A percentile compares a stretch with the other conserved stretches of the same genome.
Conservation (phyloP, 176 grass and related monocot species). For the Pharus latifolius region DNA sequence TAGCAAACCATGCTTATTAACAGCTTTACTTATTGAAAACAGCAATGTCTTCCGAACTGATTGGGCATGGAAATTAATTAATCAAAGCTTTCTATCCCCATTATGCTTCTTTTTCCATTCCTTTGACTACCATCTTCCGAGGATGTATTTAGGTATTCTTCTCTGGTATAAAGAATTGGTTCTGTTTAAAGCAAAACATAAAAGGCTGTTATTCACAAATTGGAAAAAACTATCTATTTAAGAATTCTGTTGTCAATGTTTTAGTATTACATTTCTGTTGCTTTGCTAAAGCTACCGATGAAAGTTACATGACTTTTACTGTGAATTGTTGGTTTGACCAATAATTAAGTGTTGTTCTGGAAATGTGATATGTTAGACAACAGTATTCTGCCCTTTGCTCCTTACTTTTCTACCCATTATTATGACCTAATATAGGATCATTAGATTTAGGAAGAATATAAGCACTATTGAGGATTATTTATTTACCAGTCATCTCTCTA, state of each 20-base stretch:
- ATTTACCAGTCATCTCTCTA: not conserved
- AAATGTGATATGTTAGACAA: not conserved
- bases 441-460: not conserved
- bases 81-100: not conserved
- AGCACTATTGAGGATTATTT: constrained; percentile 6
- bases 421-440: not conserved
- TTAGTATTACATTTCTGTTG: not conserved
- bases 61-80: not conserved
- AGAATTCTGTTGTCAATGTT: not conserved
- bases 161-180: not conserved
- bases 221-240: not conserved
- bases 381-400: not conserved
- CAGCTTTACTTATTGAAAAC: not conserved
- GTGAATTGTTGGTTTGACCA: constrained; percentile 3
- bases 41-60: not conserved
- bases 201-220: not conserved
- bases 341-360: not conserved
- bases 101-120: not conserved
- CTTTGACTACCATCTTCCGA: not conserved
- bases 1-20: not conserved
- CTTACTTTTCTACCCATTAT: not conserved
- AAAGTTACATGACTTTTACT: not conserved
- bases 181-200: not conserved
- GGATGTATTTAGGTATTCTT: not conserved
- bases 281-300: not conserved